Evolutionary conservation across 108 stramenopile genomes (phyloP).

Genomic region (Cyclostephanos tholiformis): DNA sequence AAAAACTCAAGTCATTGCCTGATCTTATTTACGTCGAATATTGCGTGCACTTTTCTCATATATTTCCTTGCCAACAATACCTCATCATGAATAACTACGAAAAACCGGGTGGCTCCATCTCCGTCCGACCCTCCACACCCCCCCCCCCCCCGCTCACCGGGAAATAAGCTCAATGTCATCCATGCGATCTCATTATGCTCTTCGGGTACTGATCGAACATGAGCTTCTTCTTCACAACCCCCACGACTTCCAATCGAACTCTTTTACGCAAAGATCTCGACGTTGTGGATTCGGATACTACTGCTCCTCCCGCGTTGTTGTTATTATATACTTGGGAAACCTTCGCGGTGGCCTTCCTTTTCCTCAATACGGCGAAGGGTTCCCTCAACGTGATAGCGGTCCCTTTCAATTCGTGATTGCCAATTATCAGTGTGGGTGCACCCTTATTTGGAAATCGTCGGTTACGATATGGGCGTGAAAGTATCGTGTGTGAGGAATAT

Average conservation of each 20-base stretch:
- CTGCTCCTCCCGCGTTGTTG: slow-evolving; percentile 4
- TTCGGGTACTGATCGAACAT: slow-evolving; percentile 79
- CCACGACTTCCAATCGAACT: slow-evolving; percentile 61
- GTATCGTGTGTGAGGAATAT: slow-evolving; percentile 4
- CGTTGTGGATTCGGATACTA: slow-evolving; percentile 4
- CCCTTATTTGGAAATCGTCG: slow-evolving; percentile 25
- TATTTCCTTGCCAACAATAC: too few species aligned
- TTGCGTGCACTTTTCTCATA: too few species aligned
- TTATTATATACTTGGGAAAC: slow-evolving; percentile 14
- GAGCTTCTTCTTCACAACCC: slow-evolving; percentile 68
- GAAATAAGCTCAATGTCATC: too few species aligned
- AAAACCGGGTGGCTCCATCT: too few species aligned
- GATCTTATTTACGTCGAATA: too few species aligned
- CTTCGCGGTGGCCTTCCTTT: slow-evolving; percentile 37
- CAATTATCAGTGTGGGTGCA: slow-evolving; percentile 63
- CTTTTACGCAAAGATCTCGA: slow-evolving; percentile 17
- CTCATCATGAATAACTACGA: neutral
- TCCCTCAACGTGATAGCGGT: slow-evolving; percentile 57
- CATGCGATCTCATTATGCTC: slow-evolving; percentile 66
- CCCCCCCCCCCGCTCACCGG: too few species aligned
- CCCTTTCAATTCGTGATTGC: slow-evolving; percentile 74
- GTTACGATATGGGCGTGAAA: too few species aligned
- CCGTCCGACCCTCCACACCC: neutral
- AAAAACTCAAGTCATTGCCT: too few species aligned
- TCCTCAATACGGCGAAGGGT: slow-evolving; percentile 71